These are phyloP conservation scores for Chenopodium berlandieri DNA, from an alignment of 148 eudicot species.

Conservation along the genomic window DNA sequence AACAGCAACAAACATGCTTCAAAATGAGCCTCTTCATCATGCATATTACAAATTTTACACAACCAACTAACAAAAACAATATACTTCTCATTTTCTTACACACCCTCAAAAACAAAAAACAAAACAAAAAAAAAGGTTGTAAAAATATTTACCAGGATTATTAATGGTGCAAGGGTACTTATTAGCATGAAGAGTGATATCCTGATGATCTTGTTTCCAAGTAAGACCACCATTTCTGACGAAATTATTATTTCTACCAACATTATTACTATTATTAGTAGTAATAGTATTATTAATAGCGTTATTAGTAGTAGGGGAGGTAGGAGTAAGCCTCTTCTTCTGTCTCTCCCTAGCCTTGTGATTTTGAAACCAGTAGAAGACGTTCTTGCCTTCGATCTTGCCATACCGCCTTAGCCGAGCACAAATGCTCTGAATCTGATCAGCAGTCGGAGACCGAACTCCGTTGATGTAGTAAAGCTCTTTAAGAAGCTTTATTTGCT, in stretches of 20 bases:
- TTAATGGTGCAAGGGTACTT: constrained; percentile 34
- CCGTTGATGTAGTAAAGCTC: constrained; percentile 97
- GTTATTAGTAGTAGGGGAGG: constrained; percentile 4
- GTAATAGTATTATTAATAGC: background rate
- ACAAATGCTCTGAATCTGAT: constrained; percentile 86
- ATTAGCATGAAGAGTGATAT: constrained; percentile 32
- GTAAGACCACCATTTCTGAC: constrained; percentile 15
- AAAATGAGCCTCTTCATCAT: background rate
- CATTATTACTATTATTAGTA: background rate
- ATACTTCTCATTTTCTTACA: too few species aligned
- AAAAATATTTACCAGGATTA: constrained; percentile 22
- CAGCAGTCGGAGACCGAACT: constrained; percentile 82
- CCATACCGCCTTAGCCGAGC: constrained; percentile 86
- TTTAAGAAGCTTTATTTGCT: constrained; percentile 86
- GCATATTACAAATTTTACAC: background rate
- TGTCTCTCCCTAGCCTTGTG: constrained; percentile 97
- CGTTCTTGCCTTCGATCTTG: constrained; percentile 96
- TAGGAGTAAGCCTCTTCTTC: constrained; percentile 71
- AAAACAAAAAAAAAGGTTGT: background rate
- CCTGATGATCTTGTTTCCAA: constrained; percentile 33
- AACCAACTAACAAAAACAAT: too few species aligned
- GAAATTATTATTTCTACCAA: constrained; percentile 12
- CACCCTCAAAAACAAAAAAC: too few species aligned
- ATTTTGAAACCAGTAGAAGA: constrained; percentile 97
- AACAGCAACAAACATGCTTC: background rate